Conservation (phyloP, 2,329 filamentous ascomycete genomes). For the Arthrobotrys pseudoclavata region DNA sequence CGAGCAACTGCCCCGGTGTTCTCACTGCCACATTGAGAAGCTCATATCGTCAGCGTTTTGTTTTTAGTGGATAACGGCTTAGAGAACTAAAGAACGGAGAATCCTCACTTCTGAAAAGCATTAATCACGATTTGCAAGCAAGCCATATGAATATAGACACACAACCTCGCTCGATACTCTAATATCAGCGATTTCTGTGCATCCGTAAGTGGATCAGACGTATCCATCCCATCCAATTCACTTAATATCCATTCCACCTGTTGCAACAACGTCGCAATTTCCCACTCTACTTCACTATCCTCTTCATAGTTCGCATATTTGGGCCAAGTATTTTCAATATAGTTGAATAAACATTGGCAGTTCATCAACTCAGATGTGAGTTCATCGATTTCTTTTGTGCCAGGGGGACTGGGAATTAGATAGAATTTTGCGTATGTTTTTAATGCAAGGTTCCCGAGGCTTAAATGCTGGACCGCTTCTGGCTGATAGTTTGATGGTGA, state of each 20-base stretch:
- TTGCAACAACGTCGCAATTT: slow-evolving; percentile 29
- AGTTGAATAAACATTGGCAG: slow-evolving; percentile 39
- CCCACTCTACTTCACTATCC: slow-evolving; percentile 32
- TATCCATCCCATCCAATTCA: slow-evolving; percentile 36
- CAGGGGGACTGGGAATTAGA: background rate
- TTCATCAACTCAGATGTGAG: slow-evolving; percentile 43
- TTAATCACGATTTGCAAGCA: slow-evolving; percentile 38
- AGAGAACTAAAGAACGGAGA: background rate
- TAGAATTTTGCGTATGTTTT: slow-evolving; percentile 35
- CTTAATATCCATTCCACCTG: slow-evolving; percentile 38
- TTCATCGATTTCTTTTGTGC: slow-evolving; percentile 34
- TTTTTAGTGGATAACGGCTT: background rate
- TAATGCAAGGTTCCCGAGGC: slow-evolving; percentile 35
- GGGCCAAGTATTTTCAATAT: slow-evolving; percentile 38
- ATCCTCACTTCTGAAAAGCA: slow-evolving; percentile 33
- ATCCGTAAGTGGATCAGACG: slow-evolving; percentile 8
- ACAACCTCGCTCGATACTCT: slow-evolving; percentile 27
- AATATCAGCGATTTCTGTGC: slow-evolving; percentile 17
- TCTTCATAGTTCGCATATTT: slow-evolving; percentile 50
- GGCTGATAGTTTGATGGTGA: slow-evolving; percentile 14
- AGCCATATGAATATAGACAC: slow-evolving; percentile 38
- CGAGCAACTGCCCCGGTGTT: background rate
- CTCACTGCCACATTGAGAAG: background rate
- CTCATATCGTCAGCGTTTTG: background rate
- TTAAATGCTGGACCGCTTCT: slow-evolving; percentile 3